phyloP scores from a whole-genome alignment of 805 yeast genomes.

The Ogataea haglerorum region DNA sequence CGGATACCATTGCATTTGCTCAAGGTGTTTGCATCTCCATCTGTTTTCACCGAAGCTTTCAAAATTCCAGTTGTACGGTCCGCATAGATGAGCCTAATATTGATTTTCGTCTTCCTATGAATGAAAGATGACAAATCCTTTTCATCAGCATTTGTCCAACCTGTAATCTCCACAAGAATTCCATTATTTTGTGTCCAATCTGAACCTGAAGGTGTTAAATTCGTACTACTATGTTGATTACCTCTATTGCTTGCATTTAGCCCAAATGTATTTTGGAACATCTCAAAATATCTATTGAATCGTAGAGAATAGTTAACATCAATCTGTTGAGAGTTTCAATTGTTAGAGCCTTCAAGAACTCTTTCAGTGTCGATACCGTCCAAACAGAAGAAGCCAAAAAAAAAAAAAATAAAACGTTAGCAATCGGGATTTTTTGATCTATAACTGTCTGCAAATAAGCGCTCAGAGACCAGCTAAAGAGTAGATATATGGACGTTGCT shows the following conservation, averaged over 20 bases:
- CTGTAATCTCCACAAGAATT: slow-evolving; percentile 58
- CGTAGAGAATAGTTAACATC: too few relatives aligned
- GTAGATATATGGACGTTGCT: too few relatives aligned
- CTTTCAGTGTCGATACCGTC: too few relatives aligned
- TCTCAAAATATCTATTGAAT: background rate
- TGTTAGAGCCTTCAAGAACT: too few relatives aligned
- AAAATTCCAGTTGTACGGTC: slow-evolving; percentile 50
- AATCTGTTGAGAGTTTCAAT: too few relatives aligned
- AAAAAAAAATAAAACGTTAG: too few relatives aligned
- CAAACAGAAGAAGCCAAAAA: too few relatives aligned
- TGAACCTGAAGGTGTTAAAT: background rate
- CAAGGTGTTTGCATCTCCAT: slow-evolving; percentile 56
- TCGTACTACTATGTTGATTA: background rate
- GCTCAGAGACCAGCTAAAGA: too few relatives aligned
- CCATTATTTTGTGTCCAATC: slow-evolving; percentile 24
- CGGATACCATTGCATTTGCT: slow-evolving; percentile 68
- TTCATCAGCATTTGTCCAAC: slow-evolving; percentile 79
- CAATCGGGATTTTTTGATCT: too few relatives aligned
- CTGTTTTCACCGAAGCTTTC: slow-evolving; percentile 53
- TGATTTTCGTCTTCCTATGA: slow-evolving; percentile 60
- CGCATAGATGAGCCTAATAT: slow-evolving; percentile 49
- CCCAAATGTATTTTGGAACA: slow-evolving; percentile 1
- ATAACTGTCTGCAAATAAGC: too few relatives aligned
- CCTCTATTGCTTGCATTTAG: slow-evolving; percentile 1
- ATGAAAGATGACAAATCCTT: slow-evolving; percentile 69